Percentiles rank a stretch among this genome's conserved stretches.
These are phyloP conservation scores for Sphaerulina musiva DNA, from an alignment of 2,329 filamentous ascomycete species.

Conservation along the genomic window DNA sequence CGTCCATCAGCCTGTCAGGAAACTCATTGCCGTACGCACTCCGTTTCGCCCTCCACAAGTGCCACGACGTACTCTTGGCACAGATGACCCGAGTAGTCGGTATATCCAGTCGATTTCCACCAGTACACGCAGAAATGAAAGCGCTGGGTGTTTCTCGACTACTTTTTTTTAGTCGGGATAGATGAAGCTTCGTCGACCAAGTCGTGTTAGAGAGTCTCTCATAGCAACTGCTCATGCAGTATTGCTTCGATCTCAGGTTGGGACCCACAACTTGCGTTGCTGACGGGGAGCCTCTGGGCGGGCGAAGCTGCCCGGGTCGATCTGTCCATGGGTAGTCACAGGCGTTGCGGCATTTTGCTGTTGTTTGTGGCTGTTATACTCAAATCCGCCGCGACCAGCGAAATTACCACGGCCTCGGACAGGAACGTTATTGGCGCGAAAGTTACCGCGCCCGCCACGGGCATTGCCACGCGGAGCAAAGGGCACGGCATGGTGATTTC, in stretches of 20 bases:
- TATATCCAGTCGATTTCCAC: neutral
- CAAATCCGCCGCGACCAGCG: conserved; percentile 21
- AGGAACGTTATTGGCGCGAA: conserved; percentile 20
- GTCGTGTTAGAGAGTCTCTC: neutral
- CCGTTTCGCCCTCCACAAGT: neutral
- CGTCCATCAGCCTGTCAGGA: neutral
- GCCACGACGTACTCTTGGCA: conserved; percentile 2
- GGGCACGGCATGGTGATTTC: conserved; percentile 15
- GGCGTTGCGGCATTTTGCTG: conserved; percentile 9
- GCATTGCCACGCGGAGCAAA: conserved; percentile 21
- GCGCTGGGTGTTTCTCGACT: neutral
- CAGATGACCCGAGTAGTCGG: conserved; percentile 4
- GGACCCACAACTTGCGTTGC: conserved; percentile 33
- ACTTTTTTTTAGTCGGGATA: neutral
- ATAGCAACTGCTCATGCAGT: conserved; percentile 11
- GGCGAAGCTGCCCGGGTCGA: conserved; percentile 36
- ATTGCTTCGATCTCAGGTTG: conserved; percentile 22
- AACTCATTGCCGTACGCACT: neutral
- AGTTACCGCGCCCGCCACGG: conserved; percentile 22
- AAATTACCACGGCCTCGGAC: conserved; percentile 19
- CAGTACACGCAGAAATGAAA: neutral
- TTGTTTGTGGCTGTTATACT: conserved; percentile 3
- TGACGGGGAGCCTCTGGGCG: conserved; percentile 30
- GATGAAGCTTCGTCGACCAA: neutral
- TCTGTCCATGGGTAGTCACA: conserved; percentile 21